These are phyloP conservation scores for Bruguiera hainesii DNA, from an alignment of 441 rosid species.

Conservation along the genomic window DNA sequence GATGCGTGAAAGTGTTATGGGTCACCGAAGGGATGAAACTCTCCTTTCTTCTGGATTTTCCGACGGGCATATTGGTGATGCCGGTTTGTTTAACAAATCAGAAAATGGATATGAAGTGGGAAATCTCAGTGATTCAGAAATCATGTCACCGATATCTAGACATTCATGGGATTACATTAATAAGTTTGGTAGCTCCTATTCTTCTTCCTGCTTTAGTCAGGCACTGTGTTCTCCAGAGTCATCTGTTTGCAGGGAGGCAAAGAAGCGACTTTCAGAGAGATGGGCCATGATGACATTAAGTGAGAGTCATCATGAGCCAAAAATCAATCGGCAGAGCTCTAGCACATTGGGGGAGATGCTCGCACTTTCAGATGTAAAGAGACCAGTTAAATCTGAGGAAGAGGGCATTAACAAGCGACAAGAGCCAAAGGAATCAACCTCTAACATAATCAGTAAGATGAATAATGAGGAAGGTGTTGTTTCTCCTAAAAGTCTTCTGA, in stretches of 20 bases:
- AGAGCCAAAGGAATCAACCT: conserved; percentile 54
- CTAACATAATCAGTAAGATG: conserved; percentile 37
- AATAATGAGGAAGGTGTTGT: conserved; percentile 40
- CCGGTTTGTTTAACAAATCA: conserved; percentile 72
- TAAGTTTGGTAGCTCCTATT: conserved; percentile 64
- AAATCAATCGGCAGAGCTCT: conserved; percentile 58
- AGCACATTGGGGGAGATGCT: conserved; percentile 98
- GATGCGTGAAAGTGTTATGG: conserved; percentile 45
- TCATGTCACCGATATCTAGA: conserved; percentile 68
- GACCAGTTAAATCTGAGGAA: conserved; percentile 34
- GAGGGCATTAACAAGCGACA: conserved; percentile 31
- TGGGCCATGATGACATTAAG: conserved; percentile 84
- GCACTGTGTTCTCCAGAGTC: conserved; percentile 85
- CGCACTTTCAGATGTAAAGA: conserved; percentile 70
- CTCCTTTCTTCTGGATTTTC: conserved; percentile 74
- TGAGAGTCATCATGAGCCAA: conserved; percentile 53
- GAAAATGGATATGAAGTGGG: conserved; percentile 57
- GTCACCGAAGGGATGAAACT: conserved; percentile 69
- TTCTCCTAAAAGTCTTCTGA: conserved; percentile 56
- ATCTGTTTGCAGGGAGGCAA: conserved; percentile 90
- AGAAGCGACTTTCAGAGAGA: conserved; percentile 92
- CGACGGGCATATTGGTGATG: conserved; percentile 78
- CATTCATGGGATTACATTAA: conserved; percentile 85
- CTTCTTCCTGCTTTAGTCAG: conserved; percentile 72
- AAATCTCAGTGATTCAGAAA: conserved; percentile 77